Base-by-base conservation (phyloP, 169 alveolate species). In the Plasmodium inui region DNA sequence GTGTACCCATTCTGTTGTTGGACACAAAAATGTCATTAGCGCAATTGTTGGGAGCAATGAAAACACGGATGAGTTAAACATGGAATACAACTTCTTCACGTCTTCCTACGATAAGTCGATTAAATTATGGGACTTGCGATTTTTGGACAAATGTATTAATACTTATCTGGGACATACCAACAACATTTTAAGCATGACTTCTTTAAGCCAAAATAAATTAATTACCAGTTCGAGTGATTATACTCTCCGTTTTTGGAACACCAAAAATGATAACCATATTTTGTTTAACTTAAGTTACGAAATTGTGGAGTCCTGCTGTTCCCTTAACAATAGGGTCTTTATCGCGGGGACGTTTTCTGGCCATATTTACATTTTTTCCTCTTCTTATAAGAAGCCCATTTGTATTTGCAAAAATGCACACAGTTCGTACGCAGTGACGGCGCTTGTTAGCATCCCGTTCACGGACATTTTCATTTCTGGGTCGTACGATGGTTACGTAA, bases 81-180 rank as follows among this genome's bases (percentile, higher is more conserved):
- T 86, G 81, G 93, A 86, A 32, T 80, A 76, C 30, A 86, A 86
- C 34, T 86, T 86, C 46, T 86, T 86, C 80, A 86, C 96, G 34
- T 93, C 96, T 3, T 96, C 97, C 7, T 96, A 96, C 82, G 97
- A 96, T 92, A 91, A 93, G 73, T 81, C 96, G 39, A 86, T 96
- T 34, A 94, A 92, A 83, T 81, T 96, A 41, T 96, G 97, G 97
- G 96, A 96, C 53, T 61, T 96, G 70, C 32, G 93, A 50, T 86
- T 86, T 74, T 86, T 86, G 76, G 71, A 86, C 61, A 86, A 86
- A 86, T 86, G 93, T 39, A 37, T 86, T 55, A 86, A 86, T 86
- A 86, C 93, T 0, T 86, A 86, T 50, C 37, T 86, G 80, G 93
- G 93, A 50, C 93, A 86, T 55, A 86, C 93, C 4, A 86, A 86